phyloP scores from a whole-genome alignment of 2,329 filamentous ascomycete species.

The Balansia obtecta region DNA sequence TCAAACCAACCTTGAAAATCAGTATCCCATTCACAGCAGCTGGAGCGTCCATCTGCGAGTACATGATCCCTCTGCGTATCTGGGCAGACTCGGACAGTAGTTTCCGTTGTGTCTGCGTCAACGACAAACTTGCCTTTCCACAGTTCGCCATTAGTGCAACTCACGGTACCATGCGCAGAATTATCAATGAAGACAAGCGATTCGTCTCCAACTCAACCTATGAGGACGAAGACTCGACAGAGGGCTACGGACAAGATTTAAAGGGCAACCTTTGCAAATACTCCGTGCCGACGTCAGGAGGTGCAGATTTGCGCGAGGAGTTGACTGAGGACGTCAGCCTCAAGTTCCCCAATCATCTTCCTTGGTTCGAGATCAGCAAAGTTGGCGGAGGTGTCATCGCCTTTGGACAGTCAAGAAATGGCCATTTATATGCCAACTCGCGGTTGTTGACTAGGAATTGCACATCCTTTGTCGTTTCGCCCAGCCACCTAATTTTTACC shows the following conservation, averaged over 20 bases:
- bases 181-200: slow-evolving; percentile 11
- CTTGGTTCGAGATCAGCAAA: slow-evolving; percentile 38
- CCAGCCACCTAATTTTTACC: slow-evolving; percentile 77
- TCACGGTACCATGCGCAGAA: slow-evolving; percentile 6
- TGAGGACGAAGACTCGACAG: slow-evolving; percentile 16
- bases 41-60: slow-evolving; percentile 8
- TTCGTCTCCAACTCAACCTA: slow-evolving; percentile 20
- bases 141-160: slow-evolving; percentile 13
- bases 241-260: slow-evolving; percentile 33
- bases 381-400: slow-evolving; percentile 30
- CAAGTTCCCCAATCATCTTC: slow-evolving; percentile 34
- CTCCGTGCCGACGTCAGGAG: slow-evolving; percentile 11
- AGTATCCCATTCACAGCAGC: slow-evolving; percentile 25
- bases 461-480: slow-evolving; percentile 77
- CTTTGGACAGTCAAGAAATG: slow-evolving; percentile 60
- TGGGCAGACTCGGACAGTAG: slow-evolving; percentile 15
- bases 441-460: slow-evolving; percentile 70
- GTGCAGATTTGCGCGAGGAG: neutral
- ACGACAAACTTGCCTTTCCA: slow-evolving; percentile 13
- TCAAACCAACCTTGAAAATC: slow-evolving; percentile 28
- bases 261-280: slow-evolving; percentile 33
- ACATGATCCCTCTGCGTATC: slow-evolving; percentile 20
- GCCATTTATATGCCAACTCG: slow-evolving; percentile 67
- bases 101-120: slow-evolving; percentile 21
- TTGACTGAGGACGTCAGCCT: slow-evolving; percentile 20